Conservation (phyloP, 805 yeast genomes). For the Wickerhamiella cacticola region DNA sequence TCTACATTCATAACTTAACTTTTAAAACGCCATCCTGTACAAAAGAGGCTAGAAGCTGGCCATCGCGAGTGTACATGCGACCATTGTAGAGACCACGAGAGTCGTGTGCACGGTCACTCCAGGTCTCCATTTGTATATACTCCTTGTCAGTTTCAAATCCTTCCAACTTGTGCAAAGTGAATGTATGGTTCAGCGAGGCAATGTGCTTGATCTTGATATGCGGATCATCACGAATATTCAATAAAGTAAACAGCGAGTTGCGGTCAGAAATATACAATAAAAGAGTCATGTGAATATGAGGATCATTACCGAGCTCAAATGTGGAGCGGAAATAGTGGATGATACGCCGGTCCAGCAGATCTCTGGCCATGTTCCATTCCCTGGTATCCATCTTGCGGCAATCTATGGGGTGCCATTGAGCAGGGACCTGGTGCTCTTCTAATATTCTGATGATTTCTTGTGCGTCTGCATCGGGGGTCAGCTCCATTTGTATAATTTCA, state of each 20-base stretch:
- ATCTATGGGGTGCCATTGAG: slow-evolving; percentile 25
- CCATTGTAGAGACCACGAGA: slow-evolving; percentile 27
- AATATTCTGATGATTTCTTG: slow-evolving; percentile 1
- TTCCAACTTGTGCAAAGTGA: slow-evolving; percentile 23
- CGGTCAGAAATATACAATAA: slow-evolving; percentile 27
- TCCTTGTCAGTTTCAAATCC: slow-evolving; percentile 15
- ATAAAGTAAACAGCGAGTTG: slow-evolving; percentile 27
- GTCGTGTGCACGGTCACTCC: slow-evolving; percentile 24
- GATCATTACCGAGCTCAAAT: slow-evolving; percentile 16
- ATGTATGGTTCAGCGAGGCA: slow-evolving; percentile 27
- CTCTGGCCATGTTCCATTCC: slow-evolving; percentile 16
- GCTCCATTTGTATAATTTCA: slow-evolving; percentile 17
- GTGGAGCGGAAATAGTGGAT: slow-evolving; percentile 23
- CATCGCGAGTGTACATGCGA: slow-evolving; percentile 21
- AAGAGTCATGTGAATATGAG: slow-evolving; percentile 26
- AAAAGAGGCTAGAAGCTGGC: slow-evolving; percentile 23
- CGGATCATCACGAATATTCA: slow-evolving; percentile 23
- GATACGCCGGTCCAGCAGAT: slow-evolving; percentile 21
- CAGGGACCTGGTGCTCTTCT: slow-evolving; percentile 6
- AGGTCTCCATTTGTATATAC: slow-evolving; percentile 26
- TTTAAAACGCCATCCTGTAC: slow-evolving; percentile 24
- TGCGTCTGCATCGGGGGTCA: slow-evolving; percentile 25
- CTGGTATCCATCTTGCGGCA: slow-evolving; percentile 24
- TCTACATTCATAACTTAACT: neutral
- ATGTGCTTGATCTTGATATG: slow-evolving; percentile 17